These are phyloP conservation scores for Pleurotus pulmonarius DNA, from an alignment of 768 basidiomycete genomes.

Conservation along the genomic window DNA sequence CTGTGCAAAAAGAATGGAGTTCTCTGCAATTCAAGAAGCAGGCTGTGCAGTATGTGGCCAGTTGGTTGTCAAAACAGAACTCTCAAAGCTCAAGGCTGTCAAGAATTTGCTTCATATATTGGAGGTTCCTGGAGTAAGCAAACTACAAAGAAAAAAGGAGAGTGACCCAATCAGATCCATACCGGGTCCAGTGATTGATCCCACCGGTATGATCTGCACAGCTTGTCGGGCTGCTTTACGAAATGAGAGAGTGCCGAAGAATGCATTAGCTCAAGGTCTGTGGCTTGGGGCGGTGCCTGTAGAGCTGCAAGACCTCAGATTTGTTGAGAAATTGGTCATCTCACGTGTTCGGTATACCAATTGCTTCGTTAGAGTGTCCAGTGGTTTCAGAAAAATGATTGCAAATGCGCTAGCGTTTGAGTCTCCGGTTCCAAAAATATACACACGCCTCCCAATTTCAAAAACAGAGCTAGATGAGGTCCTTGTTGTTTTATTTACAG, in stretches of 20 bases:
- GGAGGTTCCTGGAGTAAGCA: background rate
- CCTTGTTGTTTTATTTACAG: constrained; percentile 14
- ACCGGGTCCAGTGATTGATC: background rate
- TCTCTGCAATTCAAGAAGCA: background rate
- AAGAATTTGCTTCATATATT: background rate
- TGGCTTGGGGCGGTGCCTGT: constrained; percentile 26
- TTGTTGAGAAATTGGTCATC: constrained; percentile 17
- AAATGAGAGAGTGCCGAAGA: constrained; percentile 10
- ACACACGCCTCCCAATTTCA: constrained; percentile 16
- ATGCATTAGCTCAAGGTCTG: constrained; percentile 24
- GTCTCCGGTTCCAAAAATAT: constrained; percentile 17
- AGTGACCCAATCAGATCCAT: background rate
- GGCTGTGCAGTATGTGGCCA: constrained; percentile 2
- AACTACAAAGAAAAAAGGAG: background rate
- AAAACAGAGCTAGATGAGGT: constrained; percentile 17
- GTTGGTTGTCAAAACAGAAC: background rate
- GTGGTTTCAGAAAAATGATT: constrained; percentile 13
- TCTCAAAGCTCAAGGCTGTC: background rate
- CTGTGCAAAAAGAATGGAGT: background rate
- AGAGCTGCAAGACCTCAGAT: constrained; percentile 17
- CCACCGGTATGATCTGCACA: background rate
- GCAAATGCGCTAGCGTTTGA: constrained; percentile 24
- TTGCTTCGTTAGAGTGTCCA: constrained; percentile 17
- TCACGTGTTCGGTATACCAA: constrained; percentile 14
- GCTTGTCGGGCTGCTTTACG: constrained; percentile 4